Base-by-base conservation (phyloP, 805 yeast species). In the Starmerella roubikii region DNA sequence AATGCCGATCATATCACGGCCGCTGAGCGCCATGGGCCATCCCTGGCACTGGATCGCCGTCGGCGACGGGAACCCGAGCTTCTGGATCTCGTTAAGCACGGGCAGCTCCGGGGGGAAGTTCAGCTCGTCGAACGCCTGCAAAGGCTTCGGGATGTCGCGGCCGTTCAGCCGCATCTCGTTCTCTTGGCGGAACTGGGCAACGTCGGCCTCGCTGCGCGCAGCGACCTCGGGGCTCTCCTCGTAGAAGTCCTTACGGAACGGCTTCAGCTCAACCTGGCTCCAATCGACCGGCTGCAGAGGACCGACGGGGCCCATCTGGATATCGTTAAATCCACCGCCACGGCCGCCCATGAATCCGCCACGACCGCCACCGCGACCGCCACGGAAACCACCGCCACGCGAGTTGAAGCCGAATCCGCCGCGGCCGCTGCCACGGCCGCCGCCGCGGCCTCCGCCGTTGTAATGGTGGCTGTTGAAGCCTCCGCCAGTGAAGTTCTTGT, bases 1-100 rank as follows among this genome's bases (percentile, higher is more conserved):
- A 61, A 91, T 79, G 72, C 98, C 98, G 64, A 91, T 82, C 88
- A 91, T 80, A 62, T 91, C 97, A 68, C 97, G 83, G 69, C 98
- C 98, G 54, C 88, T 76, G 43, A 86, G 70, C 57, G 98, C 98
- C 98, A 91, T 91, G 48, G 98, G 98, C 98, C 98, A 91, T 69
- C 98, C 98, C 69, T 91, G 98, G 65, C 95, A 84, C 69, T 91
- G 98, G 57, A 91, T 91, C 50, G 84, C 85, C 41, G 98, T 91
- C 54, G 98, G 98, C 49, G 68, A 73, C 40, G 78, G 91, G 68
- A 91, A 91, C 45, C 97, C 97, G 65, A 82, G 85, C 44, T 76
- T 76, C 64, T 80, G 74, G 53, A 91, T 86, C 69, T 88, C 95
- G 43, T 64, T 68, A 57, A 91, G 70, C 32, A 88, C 96, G 17